phyloP scores from a whole-genome alignment of 2,329 filamentous ascomycete species.

The Talaromyces sp. region DNA sequence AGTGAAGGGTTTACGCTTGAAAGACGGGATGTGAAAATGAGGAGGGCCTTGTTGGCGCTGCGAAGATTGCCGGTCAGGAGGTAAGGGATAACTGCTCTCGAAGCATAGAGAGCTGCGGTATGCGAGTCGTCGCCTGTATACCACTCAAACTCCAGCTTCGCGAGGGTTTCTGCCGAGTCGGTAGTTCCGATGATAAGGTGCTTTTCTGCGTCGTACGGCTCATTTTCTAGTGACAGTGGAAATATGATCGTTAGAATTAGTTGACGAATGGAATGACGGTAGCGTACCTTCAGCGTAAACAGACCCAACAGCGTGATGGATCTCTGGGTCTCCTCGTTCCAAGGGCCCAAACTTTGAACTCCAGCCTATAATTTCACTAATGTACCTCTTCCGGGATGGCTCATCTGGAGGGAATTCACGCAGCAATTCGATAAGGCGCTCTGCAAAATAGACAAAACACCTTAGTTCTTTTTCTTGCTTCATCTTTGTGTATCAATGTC shows the following conservation, averaged over 20 bases:
- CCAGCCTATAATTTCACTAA: slow-evolving; percentile 83
- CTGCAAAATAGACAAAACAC: slow-evolving; percentile 19
- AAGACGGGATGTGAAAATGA: slow-evolving; percentile 67
- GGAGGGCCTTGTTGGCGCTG: slow-evolving; percentile 77
- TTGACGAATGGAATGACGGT: neutral
- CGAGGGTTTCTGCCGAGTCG: slow-evolving; percentile 76
- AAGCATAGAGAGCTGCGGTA: slow-evolving; percentile 79
- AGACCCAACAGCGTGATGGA: slow-evolving; percentile 86
- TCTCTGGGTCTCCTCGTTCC: slow-evolving; percentile 85
- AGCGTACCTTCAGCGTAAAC: slow-evolving; percentile 72
- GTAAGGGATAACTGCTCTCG: slow-evolving; percentile 84
- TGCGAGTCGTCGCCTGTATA: slow-evolving; percentile 85
- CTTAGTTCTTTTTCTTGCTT: neutral
- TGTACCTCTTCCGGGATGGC: slow-evolving; percentile 88
- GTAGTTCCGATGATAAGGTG: slow-evolving; percentile 85
- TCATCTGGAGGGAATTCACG: slow-evolving; percentile 77
- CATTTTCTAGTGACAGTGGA: slow-evolving; percentile 58
- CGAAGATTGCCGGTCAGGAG: slow-evolving; percentile 85
- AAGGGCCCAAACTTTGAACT: slow-evolving; percentile 79
- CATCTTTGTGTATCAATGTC: neutral
- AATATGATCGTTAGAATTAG: slow-evolving; percentile 3
- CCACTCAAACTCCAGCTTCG: slow-evolving; percentile 86
- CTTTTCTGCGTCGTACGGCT: slow-evolving; percentile 87
- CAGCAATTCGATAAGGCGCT: slow-evolving; percentile 69
- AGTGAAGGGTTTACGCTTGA: slow-evolving; percentile 55